Conservation (phyloP, 163 green algal species). For the Trebouxiophyceae sp. region DNA sequence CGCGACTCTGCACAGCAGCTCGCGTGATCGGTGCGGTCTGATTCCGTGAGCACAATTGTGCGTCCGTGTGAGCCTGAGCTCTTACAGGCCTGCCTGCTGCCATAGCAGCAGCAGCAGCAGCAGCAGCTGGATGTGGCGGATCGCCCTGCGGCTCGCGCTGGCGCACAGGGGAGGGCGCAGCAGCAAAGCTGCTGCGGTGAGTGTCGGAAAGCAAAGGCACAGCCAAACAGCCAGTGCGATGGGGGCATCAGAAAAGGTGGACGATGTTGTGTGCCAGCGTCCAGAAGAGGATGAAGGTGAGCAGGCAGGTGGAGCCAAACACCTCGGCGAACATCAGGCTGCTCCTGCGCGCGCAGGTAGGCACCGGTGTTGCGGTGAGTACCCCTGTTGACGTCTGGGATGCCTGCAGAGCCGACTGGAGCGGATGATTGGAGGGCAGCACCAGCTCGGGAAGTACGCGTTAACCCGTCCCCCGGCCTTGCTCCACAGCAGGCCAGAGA, state of each 20-base stretch:
- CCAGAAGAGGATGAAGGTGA: slow-evolving; percentile 63
- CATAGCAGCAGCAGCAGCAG: too few relatives aligned
- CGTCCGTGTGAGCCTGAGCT: too few relatives aligned
- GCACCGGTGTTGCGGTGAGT: not conserved
- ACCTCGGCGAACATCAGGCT: slow-evolving; percentile 21
- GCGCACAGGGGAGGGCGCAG: too few relatives aligned
- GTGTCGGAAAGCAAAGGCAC: too few relatives aligned
- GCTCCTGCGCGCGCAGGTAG: slow-evolving; percentile 8
- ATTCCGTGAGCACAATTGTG: too few relatives aligned
- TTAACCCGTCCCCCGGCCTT: not conserved
- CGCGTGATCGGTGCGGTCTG: too few relatives aligned
- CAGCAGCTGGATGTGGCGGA: too few relatives aligned
- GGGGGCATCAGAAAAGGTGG: slow-evolving; percentile 52
- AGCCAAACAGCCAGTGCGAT: too few relatives aligned
- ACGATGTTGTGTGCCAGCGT: slow-evolving; percentile 46
- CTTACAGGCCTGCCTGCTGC: too few relatives aligned
- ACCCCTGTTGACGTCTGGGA: not conserved
- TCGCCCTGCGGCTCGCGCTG: too few relatives aligned
- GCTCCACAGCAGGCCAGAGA: not conserved
- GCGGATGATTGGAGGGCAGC: not conserved
- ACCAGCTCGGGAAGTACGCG: slow-evolving; percentile 2
- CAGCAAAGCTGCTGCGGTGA: too few relatives aligned
- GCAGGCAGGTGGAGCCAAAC: slow-evolving; percentile 31
- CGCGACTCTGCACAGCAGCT: too few relatives aligned
- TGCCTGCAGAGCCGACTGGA: not conserved